These are phyloP conservation scores for Kodamaea kakaduensis DNA, from an alignment of 805 yeast genomes.

Conservation along the genomic window DNA sequence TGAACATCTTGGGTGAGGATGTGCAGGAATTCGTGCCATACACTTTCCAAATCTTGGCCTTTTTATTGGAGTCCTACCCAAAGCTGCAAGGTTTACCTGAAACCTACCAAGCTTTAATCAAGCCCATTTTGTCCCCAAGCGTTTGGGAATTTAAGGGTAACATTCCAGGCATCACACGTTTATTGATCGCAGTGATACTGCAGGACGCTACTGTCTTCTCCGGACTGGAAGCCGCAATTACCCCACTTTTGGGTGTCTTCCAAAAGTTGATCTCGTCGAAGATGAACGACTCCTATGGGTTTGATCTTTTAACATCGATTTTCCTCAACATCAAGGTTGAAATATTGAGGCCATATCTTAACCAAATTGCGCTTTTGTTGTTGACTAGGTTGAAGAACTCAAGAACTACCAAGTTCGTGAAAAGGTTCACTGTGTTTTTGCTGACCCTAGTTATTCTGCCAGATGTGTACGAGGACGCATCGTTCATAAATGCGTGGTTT, in stretches of 20 bases:
- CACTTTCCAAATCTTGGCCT: constrained; percentile 85
- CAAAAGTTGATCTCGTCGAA: constrained; percentile 88
- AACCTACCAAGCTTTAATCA: constrained; percentile 60
- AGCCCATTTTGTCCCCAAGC: constrained; percentile 82
- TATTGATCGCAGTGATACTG: constrained; percentile 62
- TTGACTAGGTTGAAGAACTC: constrained; percentile 77
- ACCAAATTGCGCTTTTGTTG: constrained; percentile 71
- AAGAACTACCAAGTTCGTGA: constrained; percentile 76
- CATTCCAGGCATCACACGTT: constrained; percentile 85
- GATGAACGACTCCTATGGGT: constrained; percentile 74
- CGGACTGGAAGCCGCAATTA: constrained; percentile 36
- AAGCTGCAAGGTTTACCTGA: constrained; percentile 51
- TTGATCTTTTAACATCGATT: constrained; percentile 75
- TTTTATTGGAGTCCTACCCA: constrained; percentile 61
- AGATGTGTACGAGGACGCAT: constrained; percentile 16
- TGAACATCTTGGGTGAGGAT: constrained; percentile 70
- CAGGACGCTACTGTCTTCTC: constrained; percentile 43
- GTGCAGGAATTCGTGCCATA: constrained; percentile 94
- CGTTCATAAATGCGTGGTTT: constrained; percentile 58
- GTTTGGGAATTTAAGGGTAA: constrained; percentile 94
- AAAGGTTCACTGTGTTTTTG: constrained; percentile 64
- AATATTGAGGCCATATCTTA: constrained; percentile 49
- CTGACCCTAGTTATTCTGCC: constrained; percentile 19
- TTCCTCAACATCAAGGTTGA: constrained; percentile 52
- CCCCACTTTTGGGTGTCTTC: constrained; percentile 92